These are phyloP conservation scores for Aspergillus proliferans DNA, from an alignment of 2,329 filamentous ascomycete species.

Conservation along the genomic window DNA sequence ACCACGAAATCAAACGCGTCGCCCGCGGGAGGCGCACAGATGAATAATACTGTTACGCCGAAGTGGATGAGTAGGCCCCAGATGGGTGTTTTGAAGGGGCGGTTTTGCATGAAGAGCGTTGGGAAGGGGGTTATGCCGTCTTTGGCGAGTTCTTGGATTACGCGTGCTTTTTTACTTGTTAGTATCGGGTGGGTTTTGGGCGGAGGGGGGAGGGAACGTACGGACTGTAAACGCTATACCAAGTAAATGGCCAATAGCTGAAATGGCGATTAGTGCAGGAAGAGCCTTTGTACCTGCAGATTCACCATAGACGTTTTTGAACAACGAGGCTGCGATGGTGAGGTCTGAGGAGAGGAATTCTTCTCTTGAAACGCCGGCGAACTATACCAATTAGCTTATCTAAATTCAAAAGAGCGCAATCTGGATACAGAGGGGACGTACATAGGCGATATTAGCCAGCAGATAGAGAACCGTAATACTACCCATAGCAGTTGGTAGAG, in stretches of 20 bases:
- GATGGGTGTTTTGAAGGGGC: conserved; percentile 17
- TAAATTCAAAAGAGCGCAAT: too few relatives aligned
- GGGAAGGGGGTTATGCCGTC: conserved; percentile 20
- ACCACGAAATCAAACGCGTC: conserved; percentile 20
- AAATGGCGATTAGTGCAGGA: conserved; percentile 16
- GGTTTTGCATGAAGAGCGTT: conserved; percentile 15
- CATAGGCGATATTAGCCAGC: conserved; percentile 50
- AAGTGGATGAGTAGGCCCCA: conserved; percentile 11
- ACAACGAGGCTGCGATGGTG: conserved; percentile 49
- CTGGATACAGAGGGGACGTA: neutral
- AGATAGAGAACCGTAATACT: conserved; percentile 47
- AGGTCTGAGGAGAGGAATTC: conserved; percentile 46
- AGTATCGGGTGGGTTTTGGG: neutral
- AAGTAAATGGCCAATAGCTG: conserved; percentile 18
- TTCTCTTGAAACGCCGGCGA: conserved; percentile 47
- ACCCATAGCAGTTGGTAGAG: conserved; percentile 47
- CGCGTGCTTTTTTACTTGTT: conserved; percentile 8
- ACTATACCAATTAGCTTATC: conserved; percentile 14
- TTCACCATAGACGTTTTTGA: conserved; percentile 38
- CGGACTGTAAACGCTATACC: conserved; percentile 17
- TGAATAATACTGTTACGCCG: conserved; percentile 14
- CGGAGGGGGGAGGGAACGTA: conserved; percentile 1
- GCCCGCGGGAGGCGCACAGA: conserved; percentile 18
- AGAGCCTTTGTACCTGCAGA: conserved; percentile 14
- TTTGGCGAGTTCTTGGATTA: conserved; percentile 19